Evolutionary conservation across 169 alveolate genomes (phyloP), one percentile per base, ranked within the genome.

Genomic region (Eimeria sp.): DNA sequence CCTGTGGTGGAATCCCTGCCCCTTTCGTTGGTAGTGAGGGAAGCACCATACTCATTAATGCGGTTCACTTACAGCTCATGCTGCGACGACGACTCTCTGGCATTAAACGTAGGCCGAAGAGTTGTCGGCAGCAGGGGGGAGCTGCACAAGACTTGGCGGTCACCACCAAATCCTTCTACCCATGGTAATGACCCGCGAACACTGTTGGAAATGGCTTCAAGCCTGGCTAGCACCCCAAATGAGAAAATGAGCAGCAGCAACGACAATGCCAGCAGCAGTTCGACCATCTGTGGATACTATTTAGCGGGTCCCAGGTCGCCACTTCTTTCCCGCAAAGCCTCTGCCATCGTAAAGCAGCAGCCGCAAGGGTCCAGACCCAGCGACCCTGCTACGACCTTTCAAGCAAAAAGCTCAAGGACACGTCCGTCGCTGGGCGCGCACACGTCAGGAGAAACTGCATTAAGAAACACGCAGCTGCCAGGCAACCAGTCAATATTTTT

Each of bases 1-100:
- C 96, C 96, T 3, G 96, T 93, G 13, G 83, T 93, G 47, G 96
- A 93, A 70, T 58, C 89, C 27, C 73, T 83, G 1, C 88, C 94
- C 13, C 54, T 93, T 1, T 27, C 63, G 57, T 76, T 83, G 18
- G 89, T 93, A n/a, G 25, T 73, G n/a, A 73, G 96, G 20, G 96
- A 93, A 22, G 88, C 90, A 11, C 94, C 96, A 27, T 93, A 83
- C 49, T 49, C 67, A 61, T 49, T 87, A 27, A 87, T 87, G 93
- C 61, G 61, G 63, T 61, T 9, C 49, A 65, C 93, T 47, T 87
- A 87, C 65, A 87, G 82, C 34, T 40, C 93, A 40, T 40, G 82
- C n/a, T 61, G 82, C 93, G 83, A 61, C 82, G 65, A 87, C 61
- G 93, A 58, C 25, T 18, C 45, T 34, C 30, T 40, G 49, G 78